Conservation (phyloP, 2,329 filamentous ascomycete species). For the Sclerotinia trifoliorum region DNA sequence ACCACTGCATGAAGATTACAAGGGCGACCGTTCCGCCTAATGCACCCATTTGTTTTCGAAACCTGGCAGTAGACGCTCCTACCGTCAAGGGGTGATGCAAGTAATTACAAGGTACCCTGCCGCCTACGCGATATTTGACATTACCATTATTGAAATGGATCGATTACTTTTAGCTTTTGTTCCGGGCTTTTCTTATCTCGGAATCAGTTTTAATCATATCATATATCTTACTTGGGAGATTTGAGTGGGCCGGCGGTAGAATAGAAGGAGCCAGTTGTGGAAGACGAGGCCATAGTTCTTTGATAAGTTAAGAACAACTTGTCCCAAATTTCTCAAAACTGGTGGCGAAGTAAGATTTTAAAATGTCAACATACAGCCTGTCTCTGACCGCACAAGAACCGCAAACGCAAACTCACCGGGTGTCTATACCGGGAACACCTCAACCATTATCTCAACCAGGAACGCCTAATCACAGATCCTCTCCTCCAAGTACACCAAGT, state of each 20-base stretch:
- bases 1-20: conserved; percentile 2
- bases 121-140: conserved; percentile 3
- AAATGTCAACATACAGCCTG: conserved; percentile 13
- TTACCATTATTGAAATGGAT: background rate
- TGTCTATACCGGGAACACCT: conserved; percentile 7
- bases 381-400: conserved; percentile 15
- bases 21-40: background rate
- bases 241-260: background rate
- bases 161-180: background rate
- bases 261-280: background rate
- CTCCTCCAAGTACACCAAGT: conserved; percentile 8
- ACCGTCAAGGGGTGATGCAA: conserved; percentile 10
- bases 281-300: background rate
- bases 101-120: conserved; percentile 3
- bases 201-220: conserved; percentile 2
- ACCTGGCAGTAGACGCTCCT: background rate
- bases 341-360: background rate
- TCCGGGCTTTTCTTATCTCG: conserved; percentile 11
- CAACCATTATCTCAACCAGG: conserved; percentile 12
- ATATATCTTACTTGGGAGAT: background rate
- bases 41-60: background rate
- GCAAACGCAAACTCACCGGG: conserved; percentile 2
- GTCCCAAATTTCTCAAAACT: background rate
- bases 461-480: conserved; percentile 11
- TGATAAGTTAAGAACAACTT: background rate